These are phyloP conservation scores for Fonsecaea pedrosoi DNA, from an alignment of 2,329 filamentous ascomycete species.

Conservation along the genomic window DNA sequence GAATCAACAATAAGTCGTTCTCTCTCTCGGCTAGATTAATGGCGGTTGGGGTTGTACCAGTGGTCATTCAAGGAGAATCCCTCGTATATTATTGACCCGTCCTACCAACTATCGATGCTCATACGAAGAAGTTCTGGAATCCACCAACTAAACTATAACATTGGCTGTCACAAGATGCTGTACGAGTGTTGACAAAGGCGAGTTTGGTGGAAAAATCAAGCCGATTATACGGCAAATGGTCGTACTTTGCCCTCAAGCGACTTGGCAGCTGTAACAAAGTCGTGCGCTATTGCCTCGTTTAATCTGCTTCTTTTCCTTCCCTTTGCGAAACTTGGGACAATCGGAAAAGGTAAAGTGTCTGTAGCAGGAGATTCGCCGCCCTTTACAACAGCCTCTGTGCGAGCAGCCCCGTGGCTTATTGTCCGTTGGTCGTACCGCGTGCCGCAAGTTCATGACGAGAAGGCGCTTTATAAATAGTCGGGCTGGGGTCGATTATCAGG, in stretches of 20 bases:
- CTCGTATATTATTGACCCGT: conserved; percentile 5
- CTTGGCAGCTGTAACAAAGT: conserved; percentile 20
- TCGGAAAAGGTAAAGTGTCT: background rate
- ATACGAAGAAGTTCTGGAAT: background rate
- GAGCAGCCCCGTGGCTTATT: background rate
- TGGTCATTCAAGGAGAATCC: background rate
- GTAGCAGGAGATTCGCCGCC: background rate
- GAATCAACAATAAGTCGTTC: background rate
- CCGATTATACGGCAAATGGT: conserved; percentile 3
- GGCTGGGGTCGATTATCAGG: conserved; percentile 30
- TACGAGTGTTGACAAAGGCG: conserved; percentile 7
- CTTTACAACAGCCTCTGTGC: background rate
- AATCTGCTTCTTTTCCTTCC: background rate
- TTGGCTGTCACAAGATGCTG: background rate
- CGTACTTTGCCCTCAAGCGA: conserved; percentile 12
- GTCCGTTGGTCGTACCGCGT: background rate
- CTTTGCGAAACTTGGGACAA: background rate
- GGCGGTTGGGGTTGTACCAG: background rate
- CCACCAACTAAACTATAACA: background rate
- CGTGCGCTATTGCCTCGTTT: background rate
- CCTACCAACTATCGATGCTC: background rate
- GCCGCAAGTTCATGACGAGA: background rate
- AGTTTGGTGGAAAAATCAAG: background rate
- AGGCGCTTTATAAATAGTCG: conserved; percentile 30
- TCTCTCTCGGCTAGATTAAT: background rate